Conservation (phyloP, 208 protist species). For the Leishmania martiniquensis region DNA sequence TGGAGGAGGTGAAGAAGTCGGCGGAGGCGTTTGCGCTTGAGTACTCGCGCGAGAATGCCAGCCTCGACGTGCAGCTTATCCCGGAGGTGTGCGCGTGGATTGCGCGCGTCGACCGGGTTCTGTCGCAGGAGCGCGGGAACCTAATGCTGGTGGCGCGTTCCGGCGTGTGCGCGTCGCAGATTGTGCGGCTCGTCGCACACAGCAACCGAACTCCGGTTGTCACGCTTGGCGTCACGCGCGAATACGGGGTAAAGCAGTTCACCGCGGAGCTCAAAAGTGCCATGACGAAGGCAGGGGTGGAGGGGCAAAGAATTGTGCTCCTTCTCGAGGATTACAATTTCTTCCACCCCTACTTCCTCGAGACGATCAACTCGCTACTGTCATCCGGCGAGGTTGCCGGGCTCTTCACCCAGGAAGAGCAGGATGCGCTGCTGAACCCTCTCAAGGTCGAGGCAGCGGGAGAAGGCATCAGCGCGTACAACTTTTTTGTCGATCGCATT, state of each 20-base stretch:
- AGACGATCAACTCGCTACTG: constrained; percentile 96
- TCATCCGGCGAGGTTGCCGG: constrained; percentile 97
- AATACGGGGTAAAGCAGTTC: constrained; percentile 95
- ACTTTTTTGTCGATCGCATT: constrained; percentile 94
- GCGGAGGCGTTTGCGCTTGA: constrained; percentile 68
- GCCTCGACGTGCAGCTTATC: constrained; percentile 95
- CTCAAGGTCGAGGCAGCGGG: constrained; percentile 91
- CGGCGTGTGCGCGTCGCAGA: constrained; percentile 93
- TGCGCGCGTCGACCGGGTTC: constrained; percentile 95
- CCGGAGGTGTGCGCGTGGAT: constrained; percentile 95
- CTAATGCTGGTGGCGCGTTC: constrained; percentile 94
- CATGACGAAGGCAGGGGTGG: constrained; percentile 91
- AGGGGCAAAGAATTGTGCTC: constrained; percentile 91
- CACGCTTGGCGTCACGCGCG: constrained; percentile 88
- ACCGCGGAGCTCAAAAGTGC: constrained; percentile 93
- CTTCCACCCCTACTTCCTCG: constrained; percentile 87
- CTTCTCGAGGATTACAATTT: constrained; percentile 97
- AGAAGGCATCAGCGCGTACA: constrained; percentile 87
- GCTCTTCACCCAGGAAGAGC: constrained; percentile 96
- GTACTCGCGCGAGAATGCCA: constrained; percentile 95
- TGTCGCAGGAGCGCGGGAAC: constrained; percentile 94
- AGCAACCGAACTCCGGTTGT: constrained; percentile 92
- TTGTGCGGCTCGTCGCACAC: constrained; percentile 92
- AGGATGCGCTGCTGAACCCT: constrained; percentile 93
- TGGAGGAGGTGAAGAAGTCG: constrained; percentile 81